phyloP scores from a whole-genome alignment of 768 basidiomycete species.

The Dioszegia crocea region DNA sequence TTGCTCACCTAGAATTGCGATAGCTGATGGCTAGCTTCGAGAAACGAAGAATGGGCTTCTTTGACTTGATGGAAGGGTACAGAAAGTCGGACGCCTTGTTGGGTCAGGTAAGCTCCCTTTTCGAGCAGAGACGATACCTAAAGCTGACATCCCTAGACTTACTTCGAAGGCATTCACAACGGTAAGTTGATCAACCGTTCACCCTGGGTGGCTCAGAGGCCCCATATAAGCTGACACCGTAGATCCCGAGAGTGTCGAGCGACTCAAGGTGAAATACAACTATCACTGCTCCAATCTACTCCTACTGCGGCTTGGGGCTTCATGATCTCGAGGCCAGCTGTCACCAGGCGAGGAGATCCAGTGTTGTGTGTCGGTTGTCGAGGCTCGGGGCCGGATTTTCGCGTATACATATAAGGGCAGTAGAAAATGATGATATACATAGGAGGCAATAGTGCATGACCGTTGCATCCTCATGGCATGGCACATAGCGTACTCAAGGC shows the following conservation, averaged over 20 bases:
- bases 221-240: neutral
- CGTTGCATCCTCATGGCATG: too few relatives aligned
- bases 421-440: too few relatives aligned
- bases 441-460: too few relatives aligned
- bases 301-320: slow-evolving; percentile 35
- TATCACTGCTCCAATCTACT: slow-evolving; percentile 39
- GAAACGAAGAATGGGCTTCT: slow-evolving; percentile 49
- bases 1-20: too few relatives aligned
- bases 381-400: too few relatives aligned
- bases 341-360: too few relatives aligned
- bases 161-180: slow-evolving; percentile 44
- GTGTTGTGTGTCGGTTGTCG: too few relatives aligned
- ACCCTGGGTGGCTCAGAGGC: neutral
- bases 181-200: slow-evolving; percentile 10
- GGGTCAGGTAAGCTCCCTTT: neutral
- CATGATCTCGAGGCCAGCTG: slow-evolving; percentile 18
- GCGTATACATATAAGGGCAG: too few relatives aligned
- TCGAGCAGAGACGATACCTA: neutral
- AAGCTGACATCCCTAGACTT: slow-evolving; percentile 24
- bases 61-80: slow-evolving; percentile 49
- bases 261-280: slow-evolving; percentile 41
- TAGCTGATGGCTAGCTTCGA: slow-evolving; percentile 34
- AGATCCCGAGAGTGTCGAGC: slow-evolving; percentile 36
- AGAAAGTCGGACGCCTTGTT: slow-evolving; percentile 46
- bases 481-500: too few relatives aligned